A percentile compares a stretch with the other conserved stretches of the same genome.
phyloP scores from a whole-genome alignment of 306 rosid genomes.

The cucumber (Cucumis sativus) region Cucumber_9930_V3 NC_026661.2:17105001-17105500 shows the following conservation, averaged over 20 bases:
- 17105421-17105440: slow-evolving; percentile 35
- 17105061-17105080: background rate
- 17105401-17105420: slow-evolving; percentile 51
- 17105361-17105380: slow-evolving; percentile 53
- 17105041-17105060: background rate
- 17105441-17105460: slow-evolving; percentile 21
- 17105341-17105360: slow-evolving; percentile 28
- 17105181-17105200: background rate
- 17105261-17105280: slow-evolving; percentile 78
- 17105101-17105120: background rate
- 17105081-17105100: background rate
- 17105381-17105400: slow-evolving; percentile 48
- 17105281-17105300: slow-evolving; percentile 42
- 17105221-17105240: slow-evolving; percentile 85
- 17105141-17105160: background rate
- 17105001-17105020: background rate
- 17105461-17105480: slow-evolving; percentile 35
- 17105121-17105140: background rate
- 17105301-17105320: background rate
- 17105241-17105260: slow-evolving; percentile 79
- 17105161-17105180: background rate
- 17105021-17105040: background rate
- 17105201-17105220: slow-evolving; percentile 14
- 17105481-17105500: slow-evolving; percentile 26
- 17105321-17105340: background rate